Evolutionary conservation across 2,329 filamentous ascomycete species (phyloP).

Genomic region (Neofusicoccum umdonicola): DNA sequence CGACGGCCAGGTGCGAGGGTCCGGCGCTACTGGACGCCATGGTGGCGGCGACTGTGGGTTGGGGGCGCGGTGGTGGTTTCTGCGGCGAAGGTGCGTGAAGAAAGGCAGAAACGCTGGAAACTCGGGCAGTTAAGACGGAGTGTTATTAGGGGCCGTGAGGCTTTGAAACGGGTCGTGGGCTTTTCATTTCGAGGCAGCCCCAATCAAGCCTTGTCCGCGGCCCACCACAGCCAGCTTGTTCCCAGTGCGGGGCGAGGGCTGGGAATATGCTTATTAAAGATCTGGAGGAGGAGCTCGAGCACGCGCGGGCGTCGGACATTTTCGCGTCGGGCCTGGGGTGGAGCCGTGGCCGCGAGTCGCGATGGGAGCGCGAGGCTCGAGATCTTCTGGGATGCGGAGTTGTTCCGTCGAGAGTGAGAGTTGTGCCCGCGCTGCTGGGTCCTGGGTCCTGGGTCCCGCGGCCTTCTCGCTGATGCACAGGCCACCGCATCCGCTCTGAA

Average conservation of each 20-base stretch:
- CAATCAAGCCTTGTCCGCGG: slow-evolving; percentile 7
- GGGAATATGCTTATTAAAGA: neutral
- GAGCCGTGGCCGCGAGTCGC: neutral
- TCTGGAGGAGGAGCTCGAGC: neutral
- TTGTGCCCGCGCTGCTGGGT: neutral
- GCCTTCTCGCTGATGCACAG: neutral
- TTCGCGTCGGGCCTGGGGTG: neutral
- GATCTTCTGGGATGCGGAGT: neutral
- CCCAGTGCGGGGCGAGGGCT: slow-evolving; percentile 2
- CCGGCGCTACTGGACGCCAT: slow-evolving; percentile 1
- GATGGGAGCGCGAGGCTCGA: neutral
- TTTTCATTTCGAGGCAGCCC: slow-evolving; percentile 10
- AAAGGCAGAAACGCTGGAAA: neutral
- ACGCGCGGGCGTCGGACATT: neutral
- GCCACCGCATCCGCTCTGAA: neutral
- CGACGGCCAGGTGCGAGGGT: slow-evolving; percentile 19
- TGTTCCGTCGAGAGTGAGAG: neutral
- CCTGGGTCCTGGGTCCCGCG: neutral
- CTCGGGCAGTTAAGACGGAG: neutral
- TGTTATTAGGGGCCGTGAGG: slow-evolving; percentile 12
- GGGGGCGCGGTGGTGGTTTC: neutral
- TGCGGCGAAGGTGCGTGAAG: neutral
- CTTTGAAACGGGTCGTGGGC: slow-evolving; percentile 9
- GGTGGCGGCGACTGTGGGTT: neutral
- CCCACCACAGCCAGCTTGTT: slow-evolving; percentile 2